A percentile compares a stretch with the other conserved stretches of the same genome.
phyloP scores from a whole-genome alignment of 2,329 filamentous ascomycete species.

The Aureobasidium namibiae region DNA sequence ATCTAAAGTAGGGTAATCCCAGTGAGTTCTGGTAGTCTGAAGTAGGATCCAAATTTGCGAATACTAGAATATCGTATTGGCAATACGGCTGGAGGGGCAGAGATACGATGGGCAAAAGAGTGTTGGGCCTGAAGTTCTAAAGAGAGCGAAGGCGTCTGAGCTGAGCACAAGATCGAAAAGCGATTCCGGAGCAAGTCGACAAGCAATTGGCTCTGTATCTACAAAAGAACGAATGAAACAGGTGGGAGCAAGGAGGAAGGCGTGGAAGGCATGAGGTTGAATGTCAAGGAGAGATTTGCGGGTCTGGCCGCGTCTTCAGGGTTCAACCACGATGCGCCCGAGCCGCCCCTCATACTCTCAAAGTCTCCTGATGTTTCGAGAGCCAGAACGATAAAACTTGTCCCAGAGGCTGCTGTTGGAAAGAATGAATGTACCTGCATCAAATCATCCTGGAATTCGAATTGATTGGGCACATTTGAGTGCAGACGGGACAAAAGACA shows the following conservation, averaged over 20 bases:
- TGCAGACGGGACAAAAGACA: not conserved
- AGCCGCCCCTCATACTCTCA: not conserved
- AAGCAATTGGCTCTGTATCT: not conserved
- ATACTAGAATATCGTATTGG: not conserved
- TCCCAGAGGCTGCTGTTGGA: not conserved
- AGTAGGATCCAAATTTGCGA: not conserved
- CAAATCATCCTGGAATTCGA: not conserved
- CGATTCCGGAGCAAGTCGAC: too few species aligned
- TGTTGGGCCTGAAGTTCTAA: too few species aligned
- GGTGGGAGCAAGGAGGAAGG: not conserved
- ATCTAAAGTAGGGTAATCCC: not conserved
- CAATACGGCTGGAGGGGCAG: not conserved
- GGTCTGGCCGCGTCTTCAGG: conserved; percentile 9
- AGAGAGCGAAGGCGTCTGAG: not conserved
- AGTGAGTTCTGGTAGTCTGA: not conserved
- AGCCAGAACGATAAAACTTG: not conserved
- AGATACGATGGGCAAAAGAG: not conserved
- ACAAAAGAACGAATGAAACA: not conserved
- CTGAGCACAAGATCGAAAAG: not conserved
- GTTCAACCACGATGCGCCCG: conserved; percentile 7
- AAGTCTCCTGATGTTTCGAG: not conserved
- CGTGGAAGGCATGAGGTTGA: conserved; percentile 4
- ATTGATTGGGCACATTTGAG: not conserved
- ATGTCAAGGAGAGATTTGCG: conserved; percentile 2
- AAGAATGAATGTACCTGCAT: not conserved